Conservation (phyloP, 2,329 filamentous ascomycete genomes). For the Epichloe baconii region DNA sequence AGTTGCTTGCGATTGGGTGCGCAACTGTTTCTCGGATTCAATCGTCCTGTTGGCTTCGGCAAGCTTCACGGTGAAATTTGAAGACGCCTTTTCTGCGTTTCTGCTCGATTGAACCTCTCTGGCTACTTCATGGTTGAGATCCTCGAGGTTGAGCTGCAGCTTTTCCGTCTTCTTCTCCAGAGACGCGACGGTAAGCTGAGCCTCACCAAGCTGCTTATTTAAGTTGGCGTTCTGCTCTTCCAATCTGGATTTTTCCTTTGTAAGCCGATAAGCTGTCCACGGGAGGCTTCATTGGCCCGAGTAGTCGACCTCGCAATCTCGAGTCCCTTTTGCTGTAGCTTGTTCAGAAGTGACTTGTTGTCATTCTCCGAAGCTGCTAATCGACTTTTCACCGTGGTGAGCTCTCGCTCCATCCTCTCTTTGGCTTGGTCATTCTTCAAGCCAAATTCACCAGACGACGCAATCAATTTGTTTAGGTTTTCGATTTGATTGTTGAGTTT, state of each 20-base stretch:
- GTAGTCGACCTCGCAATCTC: conserved; percentile 89
- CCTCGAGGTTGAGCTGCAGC: conserved; percentile 73
- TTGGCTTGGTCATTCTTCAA: conserved; percentile 88
- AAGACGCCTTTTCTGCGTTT: conserved; percentile 79
- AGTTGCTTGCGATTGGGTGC: conserved; percentile 73
- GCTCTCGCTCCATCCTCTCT: conserved; percentile 79
- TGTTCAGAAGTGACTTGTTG: conserved; percentile 88
- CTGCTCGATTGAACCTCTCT: conserved; percentile 81
- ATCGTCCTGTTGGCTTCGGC: conserved; percentile 81
- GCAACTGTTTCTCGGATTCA: conserved; percentile 79
- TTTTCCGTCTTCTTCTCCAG: conserved; percentile 94
- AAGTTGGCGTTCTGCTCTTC: conserved; percentile 76
- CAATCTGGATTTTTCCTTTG: conserved; percentile 69
- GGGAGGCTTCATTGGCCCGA: conserved; percentile 70
- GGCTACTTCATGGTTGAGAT: conserved; percentile 82
- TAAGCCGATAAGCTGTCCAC: conserved; percentile 60
- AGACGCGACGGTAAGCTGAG: conserved; percentile 68
- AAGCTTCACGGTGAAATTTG: conserved; percentile 66
- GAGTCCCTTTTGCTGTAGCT: conserved; percentile 91
- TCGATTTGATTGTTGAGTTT: conserved; percentile 71
- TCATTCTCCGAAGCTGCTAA: conserved; percentile 90
- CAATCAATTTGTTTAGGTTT: conserved; percentile 72
- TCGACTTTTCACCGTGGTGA: conserved; percentile 81
- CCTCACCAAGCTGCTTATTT: conserved; percentile 72
- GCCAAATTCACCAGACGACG: conserved; percentile 80